Evolutionary conservation across 2,329 filamentous ascomycete genomes (phyloP).

Genomic region (Beauveria scarabaeidicola): DNA sequence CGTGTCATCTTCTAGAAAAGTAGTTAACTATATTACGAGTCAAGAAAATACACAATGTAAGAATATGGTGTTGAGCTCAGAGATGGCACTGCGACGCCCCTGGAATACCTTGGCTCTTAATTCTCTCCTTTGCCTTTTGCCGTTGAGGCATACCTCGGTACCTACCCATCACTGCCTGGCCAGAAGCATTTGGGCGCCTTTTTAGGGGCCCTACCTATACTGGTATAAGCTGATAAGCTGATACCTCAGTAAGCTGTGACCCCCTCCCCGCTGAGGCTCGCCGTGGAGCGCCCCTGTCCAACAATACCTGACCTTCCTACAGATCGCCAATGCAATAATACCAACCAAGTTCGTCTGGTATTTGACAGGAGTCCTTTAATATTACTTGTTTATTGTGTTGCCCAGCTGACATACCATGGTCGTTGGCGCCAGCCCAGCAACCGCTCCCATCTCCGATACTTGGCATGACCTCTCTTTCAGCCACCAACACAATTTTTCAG

Average conservation of each 20-base stretch:
- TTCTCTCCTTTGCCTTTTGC: background rate
- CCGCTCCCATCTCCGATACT: background rate
- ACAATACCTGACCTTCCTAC: background rate
- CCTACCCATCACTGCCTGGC: too few relatives aligned
- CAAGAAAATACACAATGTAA: background rate
- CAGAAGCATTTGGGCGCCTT: too few relatives aligned
- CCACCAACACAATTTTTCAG: background rate
- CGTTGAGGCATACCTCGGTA: background rate
- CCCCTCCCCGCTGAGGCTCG: background rate
- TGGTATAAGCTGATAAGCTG: too few relatives aligned
- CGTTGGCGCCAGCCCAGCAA: background rate
- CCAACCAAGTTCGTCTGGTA: background rate
- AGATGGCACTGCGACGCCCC: too few relatives aligned
- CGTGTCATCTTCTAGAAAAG: background rate
- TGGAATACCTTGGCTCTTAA: background rate
- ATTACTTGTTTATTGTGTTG: background rate
- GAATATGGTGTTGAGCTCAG: background rate
- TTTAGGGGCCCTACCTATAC: too few relatives aligned
- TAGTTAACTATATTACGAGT: too few relatives aligned
- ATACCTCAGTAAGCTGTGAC: too few relatives aligned
- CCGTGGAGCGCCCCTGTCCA: background rate
- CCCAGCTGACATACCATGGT: too few relatives aligned
- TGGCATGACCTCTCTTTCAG: background rate
- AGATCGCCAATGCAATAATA: background rate
- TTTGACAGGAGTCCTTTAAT: background rate